Base-by-base conservation (phyloP, 2,329 filamentous ascomycete genomes). In the Coniochaeta sp. region DNA sequence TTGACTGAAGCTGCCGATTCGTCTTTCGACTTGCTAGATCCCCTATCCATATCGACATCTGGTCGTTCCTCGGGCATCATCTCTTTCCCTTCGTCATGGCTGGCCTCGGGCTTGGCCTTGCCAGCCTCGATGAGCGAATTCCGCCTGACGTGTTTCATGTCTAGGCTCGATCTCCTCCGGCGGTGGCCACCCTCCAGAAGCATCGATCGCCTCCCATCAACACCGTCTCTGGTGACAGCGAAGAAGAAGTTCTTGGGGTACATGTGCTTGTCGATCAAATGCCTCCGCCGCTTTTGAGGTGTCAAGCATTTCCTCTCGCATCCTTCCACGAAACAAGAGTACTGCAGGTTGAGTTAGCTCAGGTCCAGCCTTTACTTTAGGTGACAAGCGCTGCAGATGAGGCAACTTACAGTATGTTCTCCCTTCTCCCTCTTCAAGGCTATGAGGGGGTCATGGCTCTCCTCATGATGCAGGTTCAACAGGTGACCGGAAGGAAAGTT, bases 231-330 rank as follows among this genome's bases (percentile, higher is more conserved):
- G 3, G 95, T 86, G 50, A 97, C 81, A 48, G 83, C 82, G 61
- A 95, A 96, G 68, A 95, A 92, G 70, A 91, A 96, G 61, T 89
- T 87, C 64, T 82, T 83, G 10, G 91, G 92, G 64, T 94, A 99
- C 71, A 86, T 79, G 68, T 99, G 94, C 71, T 96, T 96, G 73
- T 96, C 91, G 58, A 96, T 89, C 58, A 96, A 76, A 73, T 99
- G 92, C 65, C 89, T 82, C 30, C 89, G 80, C 42, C 94, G 82
- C 69, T 96, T 97, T 62, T 89, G 84, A 27, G 87, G 84, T 4
- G 88, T 91, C 51, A 81, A 83, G 70, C 91, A 96, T 65, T 90
- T 85, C 58, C 87, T 82, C 53, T 94, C 89, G 67, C 94, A 99
- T 48, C 79, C 85, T 63, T 96, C 87, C 6, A 96, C 84, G 62